Evolutionary conservation across 169 alveolate species (phyloP).

Genomic region (Plasmodium billcollinsi): DNA sequence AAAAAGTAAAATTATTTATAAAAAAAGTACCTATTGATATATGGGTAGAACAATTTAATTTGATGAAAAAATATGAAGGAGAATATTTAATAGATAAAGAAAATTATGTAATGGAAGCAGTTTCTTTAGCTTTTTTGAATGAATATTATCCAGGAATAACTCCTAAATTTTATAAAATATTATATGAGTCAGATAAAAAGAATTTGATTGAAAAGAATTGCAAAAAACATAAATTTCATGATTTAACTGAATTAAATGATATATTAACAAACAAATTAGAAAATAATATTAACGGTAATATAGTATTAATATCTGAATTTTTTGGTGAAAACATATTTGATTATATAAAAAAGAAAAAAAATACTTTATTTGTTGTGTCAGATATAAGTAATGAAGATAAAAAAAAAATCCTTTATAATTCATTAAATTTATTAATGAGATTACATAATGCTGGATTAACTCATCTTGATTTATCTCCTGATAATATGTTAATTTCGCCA

Average conservation of each 20-base stretch:
- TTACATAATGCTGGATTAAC: conserved; percentile 85
- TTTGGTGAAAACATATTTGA: conserved; percentile 81
- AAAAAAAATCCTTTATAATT: conserved; percentile 78
- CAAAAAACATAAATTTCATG: conserved; percentile 4
- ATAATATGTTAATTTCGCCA: conserved; percentile 82
- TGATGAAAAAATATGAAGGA: conserved; percentile 82
- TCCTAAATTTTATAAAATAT: conserved; percentile 81
- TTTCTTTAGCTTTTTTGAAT: conserved; percentile 81
- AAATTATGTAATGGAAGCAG: conserved; percentile 87
- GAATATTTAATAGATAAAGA: conserved; percentile 87
- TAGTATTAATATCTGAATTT: conserved; percentile 78
- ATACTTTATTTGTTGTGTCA: conserved; percentile 13
- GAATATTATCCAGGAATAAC: conserved; percentile 77
- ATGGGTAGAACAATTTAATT: conserved; percentile 84
- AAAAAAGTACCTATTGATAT: conserved; percentile 84
- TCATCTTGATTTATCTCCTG: conserved; percentile 88
- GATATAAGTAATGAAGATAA: conserved; percentile 78
- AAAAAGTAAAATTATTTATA: conserved; percentile 76
- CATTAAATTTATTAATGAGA: conserved; percentile 72
- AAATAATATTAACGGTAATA: conserved; percentile 77
- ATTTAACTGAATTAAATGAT: conserved; percentile 55
- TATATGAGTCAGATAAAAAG: conserved; percentile 75
- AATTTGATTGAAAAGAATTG: background rate
- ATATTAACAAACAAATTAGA: conserved; percentile 21
- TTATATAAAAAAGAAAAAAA: conserved; percentile 76